Evolutionary conservation across 1,284 basidiomycete genomes (phyloP).

Genomic region (Peniophora sp.): DNA sequence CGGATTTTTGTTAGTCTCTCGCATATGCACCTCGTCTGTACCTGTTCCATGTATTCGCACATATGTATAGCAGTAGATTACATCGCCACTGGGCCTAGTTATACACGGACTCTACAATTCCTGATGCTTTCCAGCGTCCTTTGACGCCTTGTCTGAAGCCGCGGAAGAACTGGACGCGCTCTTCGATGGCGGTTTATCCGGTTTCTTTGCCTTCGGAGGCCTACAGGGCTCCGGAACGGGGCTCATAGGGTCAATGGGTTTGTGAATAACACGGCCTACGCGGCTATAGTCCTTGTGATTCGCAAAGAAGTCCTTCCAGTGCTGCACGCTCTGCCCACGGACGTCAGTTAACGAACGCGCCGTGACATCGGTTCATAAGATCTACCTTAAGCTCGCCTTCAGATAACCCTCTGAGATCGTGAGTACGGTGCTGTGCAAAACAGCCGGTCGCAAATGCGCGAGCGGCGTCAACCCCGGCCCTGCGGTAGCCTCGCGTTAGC

Average conservation of each 20-base stretch:
- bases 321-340: conserved; percentile 53
- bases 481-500: conserved; percentile 20
- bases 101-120: conserved; percentile 25
- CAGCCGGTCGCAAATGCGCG: conserved; percentile 90
- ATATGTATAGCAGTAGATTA: conserved; percentile 1
- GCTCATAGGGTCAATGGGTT: conserved; percentile 69
- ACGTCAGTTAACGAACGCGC: conserved; percentile 4
- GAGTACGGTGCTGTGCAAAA: conserved; percentile 82
- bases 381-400: conserved; percentile 63
- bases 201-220: conserved; percentile 33
- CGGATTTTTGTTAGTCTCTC: not conserved
- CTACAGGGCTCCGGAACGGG: conserved; percentile 79
- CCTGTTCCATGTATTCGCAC: not conserved
- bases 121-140: conserved; percentile 18
- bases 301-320: conserved; percentile 87
- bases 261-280: conserved; percentile 69
- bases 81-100: not conserved
- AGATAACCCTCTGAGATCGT: conserved; percentile 79
- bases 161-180: conserved; percentile 8
- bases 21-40: not conserved
- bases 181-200: conserved; percentile 8
- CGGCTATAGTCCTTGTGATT: conserved; percentile 73
- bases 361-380: no score
- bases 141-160: conserved; percentile 7
- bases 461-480: conserved; percentile 83